A percentile compares a stretch with the other conserved stretches of the same genome.
phyloP scores from a whole-genome alignment of 495 filamentous ascomycete species.

The Hypomontagnella monticulosa region DNA sequence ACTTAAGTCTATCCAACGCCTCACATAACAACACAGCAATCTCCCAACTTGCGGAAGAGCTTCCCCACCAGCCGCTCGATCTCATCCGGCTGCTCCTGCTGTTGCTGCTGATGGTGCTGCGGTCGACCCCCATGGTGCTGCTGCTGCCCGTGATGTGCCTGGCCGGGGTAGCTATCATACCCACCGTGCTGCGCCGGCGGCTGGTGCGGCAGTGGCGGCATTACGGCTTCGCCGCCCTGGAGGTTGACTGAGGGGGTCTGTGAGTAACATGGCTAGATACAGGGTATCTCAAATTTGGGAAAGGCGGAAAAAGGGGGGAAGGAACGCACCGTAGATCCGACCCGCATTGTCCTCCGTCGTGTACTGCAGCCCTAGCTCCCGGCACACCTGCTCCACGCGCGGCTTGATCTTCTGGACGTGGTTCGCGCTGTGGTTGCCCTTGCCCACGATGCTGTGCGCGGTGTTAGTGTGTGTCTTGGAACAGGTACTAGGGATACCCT shows the following conservation, averaged over 20 bases:
- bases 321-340: constrained; percentile 66
- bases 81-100: constrained; percentile 64
- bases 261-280: background rate
- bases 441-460: constrained; percentile 78
- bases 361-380: constrained; percentile 82
- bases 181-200: constrained; percentile 46
- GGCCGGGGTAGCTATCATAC: constrained; percentile 22
- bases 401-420: constrained; percentile 93
- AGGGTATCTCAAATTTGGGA: no score
- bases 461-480: background rate
- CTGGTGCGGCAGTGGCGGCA: constrained; percentile 62
- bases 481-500: no score
- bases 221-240: constrained; percentile 47
- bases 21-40: constrained; percentile 85
- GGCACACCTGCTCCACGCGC: constrained; percentile 84
- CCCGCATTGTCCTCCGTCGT: constrained; percentile 87
- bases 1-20: background rate
- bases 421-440: constrained; percentile 83
- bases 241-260: constrained; percentile 44
- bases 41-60: constrained; percentile 68
- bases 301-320: no score
- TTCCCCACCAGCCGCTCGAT: constrained; percentile 71
- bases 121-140: constrained; percentile 45
- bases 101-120: constrained; percentile 49
- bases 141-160: constrained; percentile 47